These are phyloP conservation scores for Balakata baccata DNA, from an alignment of 345 rosid species.

Conservation along the genomic window DNA sequence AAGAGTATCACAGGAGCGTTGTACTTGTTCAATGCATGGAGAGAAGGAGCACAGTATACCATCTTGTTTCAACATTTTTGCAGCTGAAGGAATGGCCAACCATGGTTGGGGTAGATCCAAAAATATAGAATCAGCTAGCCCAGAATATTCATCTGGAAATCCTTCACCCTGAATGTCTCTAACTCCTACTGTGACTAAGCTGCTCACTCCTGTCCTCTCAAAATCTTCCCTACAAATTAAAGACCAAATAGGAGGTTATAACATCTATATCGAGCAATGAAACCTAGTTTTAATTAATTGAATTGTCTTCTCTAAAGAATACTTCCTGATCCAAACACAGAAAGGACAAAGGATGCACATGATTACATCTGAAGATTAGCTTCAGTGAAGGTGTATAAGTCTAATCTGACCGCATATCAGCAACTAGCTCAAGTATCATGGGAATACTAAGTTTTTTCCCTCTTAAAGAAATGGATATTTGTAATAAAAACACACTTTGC, in stretches of 20 bases:
- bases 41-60: constrained; percentile 85
- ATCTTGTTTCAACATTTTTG: constrained; percentile 78
- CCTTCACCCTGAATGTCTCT: constrained; percentile 92
- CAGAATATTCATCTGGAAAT: constrained; percentile 65
- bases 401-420: neutral
- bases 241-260: neutral
- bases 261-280: neutral
- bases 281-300: neutral
- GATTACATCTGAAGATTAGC: neutral
- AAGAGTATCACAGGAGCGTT: constrained; percentile 78
- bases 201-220: constrained; percentile 67
- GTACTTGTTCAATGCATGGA: constrained; percentile 96
- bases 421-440: neutral
- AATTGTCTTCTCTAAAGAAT: neutral
- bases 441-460: neutral
- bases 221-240: constrained; percentile 61
- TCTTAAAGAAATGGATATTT: neutral
- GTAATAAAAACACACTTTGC: neutral
- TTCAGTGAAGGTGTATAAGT: neutral
- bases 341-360: neutral
- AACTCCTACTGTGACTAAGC: constrained; percentile 70
- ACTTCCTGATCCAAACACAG: neutral
- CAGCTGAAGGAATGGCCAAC: constrained; percentile 74
- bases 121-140: constrained; percentile 69
- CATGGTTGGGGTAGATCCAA: constrained; percentile 88